A percentile compares a stretch with the other conserved stretches of the same genome.
Evolutionary conservation across 2,329 filamentous ascomycete species (phyloP).

Genomic region (Rutstroemia sp.): DNA sequence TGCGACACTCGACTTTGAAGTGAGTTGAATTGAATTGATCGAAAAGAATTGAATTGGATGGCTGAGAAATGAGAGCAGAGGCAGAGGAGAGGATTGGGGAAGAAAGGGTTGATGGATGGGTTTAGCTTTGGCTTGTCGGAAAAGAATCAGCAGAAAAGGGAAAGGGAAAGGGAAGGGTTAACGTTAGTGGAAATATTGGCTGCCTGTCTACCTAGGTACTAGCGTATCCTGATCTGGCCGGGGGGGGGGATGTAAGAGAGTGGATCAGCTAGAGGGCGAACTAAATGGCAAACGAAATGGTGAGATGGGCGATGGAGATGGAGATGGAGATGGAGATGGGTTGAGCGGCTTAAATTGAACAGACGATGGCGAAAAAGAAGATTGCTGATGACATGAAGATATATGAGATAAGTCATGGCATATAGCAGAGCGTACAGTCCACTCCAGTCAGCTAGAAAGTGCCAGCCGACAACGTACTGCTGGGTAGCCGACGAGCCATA

Average conservation of each 20-base stretch:
- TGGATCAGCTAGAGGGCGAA: not conserved
- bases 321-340: too few relatives aligned
- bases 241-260: conserved; percentile 1
- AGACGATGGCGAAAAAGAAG: too few relatives aligned
- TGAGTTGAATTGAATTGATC: not conserved
- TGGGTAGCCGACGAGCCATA: too few relatives aligned
- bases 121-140: not conserved
- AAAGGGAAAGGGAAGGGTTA: conserved; percentile 1
- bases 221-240: not conserved
- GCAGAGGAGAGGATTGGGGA: conserved; percentile 1
- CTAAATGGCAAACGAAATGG: not conserved
- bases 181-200: not conserved
- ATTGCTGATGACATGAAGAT: too few relatives aligned
- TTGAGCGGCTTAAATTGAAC: too few relatives aligned
- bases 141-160: not conserved
- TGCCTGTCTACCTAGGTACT: not conserved
- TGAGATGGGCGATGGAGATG: not conserved
- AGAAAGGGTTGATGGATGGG: not conserved
- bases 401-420: not conserved
- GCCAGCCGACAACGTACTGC: too few relatives aligned
- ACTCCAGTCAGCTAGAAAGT: too few relatives aligned
- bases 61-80: not conserved
- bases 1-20: too few relatives aligned
- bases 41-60: not conserved
- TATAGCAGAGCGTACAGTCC: too few relatives aligned